Percentiles rank a stretch among this genome's conserved stretches.
phyloP scores from a whole-genome alignment of 371 early-diverging fungal genomes.

The Mucor mucedo region DNA sequence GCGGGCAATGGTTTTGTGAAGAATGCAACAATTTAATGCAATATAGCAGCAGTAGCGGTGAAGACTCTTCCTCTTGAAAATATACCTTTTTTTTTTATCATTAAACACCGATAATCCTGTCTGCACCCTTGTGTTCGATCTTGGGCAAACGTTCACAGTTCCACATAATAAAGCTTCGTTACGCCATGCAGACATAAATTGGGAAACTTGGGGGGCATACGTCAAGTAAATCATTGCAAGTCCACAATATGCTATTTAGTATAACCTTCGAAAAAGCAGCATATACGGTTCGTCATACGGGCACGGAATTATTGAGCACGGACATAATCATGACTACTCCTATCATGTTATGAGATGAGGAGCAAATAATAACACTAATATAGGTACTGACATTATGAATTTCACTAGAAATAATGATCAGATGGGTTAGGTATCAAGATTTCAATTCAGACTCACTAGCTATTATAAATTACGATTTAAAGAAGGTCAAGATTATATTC shows the following conservation, averaged over 20 bases:
- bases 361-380: slow-evolving; percentile 21
- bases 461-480: too few species aligned
- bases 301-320: slow-evolving; percentile 65
- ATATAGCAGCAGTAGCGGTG: slow-evolving; percentile 11
- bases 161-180: slow-evolving; percentile 66
- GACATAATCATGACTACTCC: slow-evolving; percentile 49
- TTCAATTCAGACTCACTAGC: too few species aligned
- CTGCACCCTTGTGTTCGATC: slow-evolving; percentile 33
- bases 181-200: slow-evolving; percentile 77
- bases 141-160: slow-evolving; percentile 50
- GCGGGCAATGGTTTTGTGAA: slow-evolving; percentile 89
- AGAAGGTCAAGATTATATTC: too few species aligned
- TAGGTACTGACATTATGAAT: too few species aligned
- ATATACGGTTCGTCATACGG: slow-evolving; percentile 30
- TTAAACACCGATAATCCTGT: neutral
- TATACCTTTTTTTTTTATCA: neutral
- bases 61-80: slow-evolving; percentile 1
- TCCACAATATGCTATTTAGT: too few species aligned
- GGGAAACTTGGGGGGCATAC: slow-evolving; percentile 18
- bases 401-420: too few species aligned
- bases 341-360: slow-evolving; percentile 45
- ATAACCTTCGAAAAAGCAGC: too few species aligned
- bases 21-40: slow-evolving; percentile 18
- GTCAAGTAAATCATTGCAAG: too few species aligned
- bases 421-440: too few species aligned